A percentile compares a stretch with the other conserved stretches of the same genome.
These are phyloP conservation scores for Aureobasidium sp. DNA, from an alignment of 2,329 filamentous ascomycete genomes.

Conservation along the genomic window DNA sequence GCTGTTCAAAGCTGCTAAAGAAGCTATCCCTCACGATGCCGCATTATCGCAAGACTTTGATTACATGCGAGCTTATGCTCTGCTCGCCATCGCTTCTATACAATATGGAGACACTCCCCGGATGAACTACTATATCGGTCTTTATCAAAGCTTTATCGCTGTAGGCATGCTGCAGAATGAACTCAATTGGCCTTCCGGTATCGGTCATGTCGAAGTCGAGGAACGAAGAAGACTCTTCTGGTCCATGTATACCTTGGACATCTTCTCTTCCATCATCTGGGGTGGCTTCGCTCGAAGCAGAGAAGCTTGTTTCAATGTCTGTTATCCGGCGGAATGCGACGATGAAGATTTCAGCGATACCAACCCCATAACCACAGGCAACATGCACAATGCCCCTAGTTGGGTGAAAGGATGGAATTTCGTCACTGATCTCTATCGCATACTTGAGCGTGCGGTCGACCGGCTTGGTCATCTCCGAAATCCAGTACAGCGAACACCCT, in stretches of 20 bases:
- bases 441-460: slow-evolving; percentile 40
- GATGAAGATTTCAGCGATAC: slow-evolving; percentile 32
- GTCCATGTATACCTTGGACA: slow-evolving; percentile 51
- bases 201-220: slow-evolving; percentile 40
- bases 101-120: slow-evolving; percentile 44
- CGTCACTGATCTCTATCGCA: slow-evolving; percentile 49
- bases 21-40: slow-evolving; percentile 35
- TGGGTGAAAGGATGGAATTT: slow-evolving; percentile 53
- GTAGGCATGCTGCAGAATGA: slow-evolving; percentile 48
- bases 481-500: slow-evolving; percentile 19
- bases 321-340: slow-evolving; percentile 40
- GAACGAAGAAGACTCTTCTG: slow-evolving; percentile 44
- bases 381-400: slow-evolving; percentile 18
- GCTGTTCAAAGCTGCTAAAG: slow-evolving; percentile 39
- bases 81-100: slow-evolving; percentile 45
- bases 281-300: slow-evolving; percentile 38
- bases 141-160: slow-evolving; percentile 44
- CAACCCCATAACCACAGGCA: slow-evolving; percentile 23
- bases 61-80: slow-evolving; percentile 41
- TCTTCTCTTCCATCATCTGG: slow-evolving; percentile 49
- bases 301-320: slow-evolving; percentile 40
- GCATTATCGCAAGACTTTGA: slow-evolving; percentile 31
- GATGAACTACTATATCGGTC: slow-evolving; percentile 47
- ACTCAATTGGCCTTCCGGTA: slow-evolving; percentile 42
- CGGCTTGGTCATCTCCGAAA: slow-evolving; percentile 15